A percentile compares a stretch with the other conserved stretches of the same genome.
Conservation (phyloP, 2,329 filamentous ascomycete species). For the Penicillium psychrosexuale region DNA sequence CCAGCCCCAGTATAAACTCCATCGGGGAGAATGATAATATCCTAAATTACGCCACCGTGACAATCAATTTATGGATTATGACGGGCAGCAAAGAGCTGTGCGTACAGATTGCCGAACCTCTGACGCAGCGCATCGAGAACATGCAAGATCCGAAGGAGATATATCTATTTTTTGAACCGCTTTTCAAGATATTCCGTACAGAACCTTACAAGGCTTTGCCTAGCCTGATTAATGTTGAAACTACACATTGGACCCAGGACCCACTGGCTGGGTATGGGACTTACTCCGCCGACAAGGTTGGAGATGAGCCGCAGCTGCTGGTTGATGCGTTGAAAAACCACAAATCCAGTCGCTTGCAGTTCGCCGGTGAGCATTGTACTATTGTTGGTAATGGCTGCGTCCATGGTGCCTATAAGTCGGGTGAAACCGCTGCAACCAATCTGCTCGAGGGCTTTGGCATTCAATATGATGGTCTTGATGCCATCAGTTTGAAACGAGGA, state of each 20-base stretch:
- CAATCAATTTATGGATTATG: slow-evolving; percentile 47
- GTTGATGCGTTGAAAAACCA: slow-evolving; percentile 39
- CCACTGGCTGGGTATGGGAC: slow-evolving; percentile 44
- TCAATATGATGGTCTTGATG: slow-evolving; percentile 6
- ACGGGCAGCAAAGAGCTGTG: slow-evolving; percentile 43
- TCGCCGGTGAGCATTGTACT: slow-evolving; percentile 44
- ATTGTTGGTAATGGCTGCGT: slow-evolving; percentile 45
- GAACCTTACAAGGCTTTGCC: slow-evolving; percentile 46
- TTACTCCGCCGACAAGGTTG: slow-evolving; percentile 47
- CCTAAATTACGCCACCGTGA: slow-evolving; percentile 45
- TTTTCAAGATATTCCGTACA: slow-evolving; percentile 45
- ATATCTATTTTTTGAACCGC: slow-evolving; percentile 45
- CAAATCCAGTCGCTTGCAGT: slow-evolving; percentile 38
- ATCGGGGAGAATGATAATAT: slow-evolving; percentile 31
- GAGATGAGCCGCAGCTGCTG: slow-evolving; percentile 40
- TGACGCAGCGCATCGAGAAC: slow-evolving; percentile 47
- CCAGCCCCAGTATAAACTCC: slow-evolving; percentile 12
- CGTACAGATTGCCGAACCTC: slow-evolving; percentile 44
- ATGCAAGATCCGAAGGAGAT: slow-evolving; percentile 39
- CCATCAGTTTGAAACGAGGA: background rate
- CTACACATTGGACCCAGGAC: slow-evolving; percentile 47
- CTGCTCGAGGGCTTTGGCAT: slow-evolving; percentile 38
- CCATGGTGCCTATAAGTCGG: slow-evolving; percentile 46
- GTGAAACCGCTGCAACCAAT: slow-evolving; percentile 43
- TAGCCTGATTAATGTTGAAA: slow-evolving; percentile 40